These are phyloP conservation scores for Lagenaria siceraria DNA, from an alignment of 306 rosid species.

Conservation along the genomic window DNA sequence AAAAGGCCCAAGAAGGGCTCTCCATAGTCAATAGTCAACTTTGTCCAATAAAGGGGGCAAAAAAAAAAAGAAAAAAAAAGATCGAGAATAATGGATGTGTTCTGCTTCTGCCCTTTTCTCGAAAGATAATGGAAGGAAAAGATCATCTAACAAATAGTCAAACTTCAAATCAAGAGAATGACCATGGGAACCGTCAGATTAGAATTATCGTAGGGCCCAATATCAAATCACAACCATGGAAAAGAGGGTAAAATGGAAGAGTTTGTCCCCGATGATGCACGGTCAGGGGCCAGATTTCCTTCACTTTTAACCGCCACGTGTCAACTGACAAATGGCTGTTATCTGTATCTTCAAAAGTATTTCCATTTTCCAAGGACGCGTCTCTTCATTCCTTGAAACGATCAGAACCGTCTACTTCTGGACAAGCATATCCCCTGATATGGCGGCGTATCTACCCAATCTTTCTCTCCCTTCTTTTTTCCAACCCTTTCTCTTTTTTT, in stretches of 20 bases:
- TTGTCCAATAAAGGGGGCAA: too few species aligned
- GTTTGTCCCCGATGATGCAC: neutral
- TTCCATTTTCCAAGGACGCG: constrained; percentile 8
- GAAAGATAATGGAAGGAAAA: neutral
- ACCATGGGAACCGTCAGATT: neutral
- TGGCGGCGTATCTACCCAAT: constrained; percentile 9
- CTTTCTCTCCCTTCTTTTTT: neutral
- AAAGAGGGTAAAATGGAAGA: neutral
- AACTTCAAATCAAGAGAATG: neutral
- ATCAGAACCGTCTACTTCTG: constrained; percentile 7
- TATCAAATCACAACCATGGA: constrained; percentile 3
- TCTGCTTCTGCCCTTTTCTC: neutral
- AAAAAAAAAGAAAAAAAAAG: too few species aligned
- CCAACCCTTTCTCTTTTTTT: neutral
- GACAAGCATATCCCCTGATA: constrained; percentile 7
- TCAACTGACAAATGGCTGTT: neutral
- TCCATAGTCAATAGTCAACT: neutral
- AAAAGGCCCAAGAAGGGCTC: too few species aligned
- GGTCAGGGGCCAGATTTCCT: neutral
- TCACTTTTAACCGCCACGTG: neutral
- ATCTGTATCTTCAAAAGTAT: neutral
- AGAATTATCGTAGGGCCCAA: neutral
- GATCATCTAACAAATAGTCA: neutral
- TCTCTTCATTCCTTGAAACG: constrained; percentile 5
- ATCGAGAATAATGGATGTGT: neutral